Evolutionary conservation across 768 basidiomycete species (phyloP).

Genomic region (Lyophyllum atratum): DNA sequence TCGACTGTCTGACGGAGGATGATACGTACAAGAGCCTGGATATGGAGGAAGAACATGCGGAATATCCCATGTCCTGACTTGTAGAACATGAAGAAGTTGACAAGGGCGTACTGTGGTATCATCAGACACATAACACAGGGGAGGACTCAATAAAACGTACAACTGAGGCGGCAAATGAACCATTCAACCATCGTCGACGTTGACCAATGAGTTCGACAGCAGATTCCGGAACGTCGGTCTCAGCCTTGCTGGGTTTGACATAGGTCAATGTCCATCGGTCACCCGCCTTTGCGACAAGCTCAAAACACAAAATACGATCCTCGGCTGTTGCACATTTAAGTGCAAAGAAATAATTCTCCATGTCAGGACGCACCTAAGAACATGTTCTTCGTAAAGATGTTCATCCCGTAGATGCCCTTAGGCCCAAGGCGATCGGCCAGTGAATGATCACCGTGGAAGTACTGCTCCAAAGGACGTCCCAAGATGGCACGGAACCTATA

Average conservation of each 20-base stretch:
- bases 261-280: constrained; percentile 87
- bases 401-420: constrained; percentile 96
- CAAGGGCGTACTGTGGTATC: constrained; percentile 75
- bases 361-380: constrained; percentile 38
- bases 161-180: constrained; percentile 91
- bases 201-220: constrained; percentile 93
- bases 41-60: constrained; percentile 95
- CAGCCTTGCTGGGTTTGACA: constrained; percentile 94
- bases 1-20: background rate
- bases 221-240: constrained; percentile 95
- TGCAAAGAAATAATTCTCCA: background rate
- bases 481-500: constrained; percentile 93
- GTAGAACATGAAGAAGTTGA: constrained; percentile 91
- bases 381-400: constrained; percentile 93
- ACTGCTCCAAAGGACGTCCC: constrained; percentile 84
- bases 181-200: constrained; percentile 95
- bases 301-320: constrained; percentile 97
- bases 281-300: constrained; percentile 87
- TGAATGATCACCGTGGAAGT: constrained; percentile 87
- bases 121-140: background rate
- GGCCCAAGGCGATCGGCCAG: constrained; percentile 89
- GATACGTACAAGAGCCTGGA: constrained; percentile 80
- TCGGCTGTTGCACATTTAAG: constrained; percentile 53
- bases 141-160: constrained; percentile 42
- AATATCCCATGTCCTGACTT: constrained; percentile 83